Evolutionary conservation across 805 yeast genomes (phyloP).

Genomic region (Diddensiella caesifluorescens): DNA sequence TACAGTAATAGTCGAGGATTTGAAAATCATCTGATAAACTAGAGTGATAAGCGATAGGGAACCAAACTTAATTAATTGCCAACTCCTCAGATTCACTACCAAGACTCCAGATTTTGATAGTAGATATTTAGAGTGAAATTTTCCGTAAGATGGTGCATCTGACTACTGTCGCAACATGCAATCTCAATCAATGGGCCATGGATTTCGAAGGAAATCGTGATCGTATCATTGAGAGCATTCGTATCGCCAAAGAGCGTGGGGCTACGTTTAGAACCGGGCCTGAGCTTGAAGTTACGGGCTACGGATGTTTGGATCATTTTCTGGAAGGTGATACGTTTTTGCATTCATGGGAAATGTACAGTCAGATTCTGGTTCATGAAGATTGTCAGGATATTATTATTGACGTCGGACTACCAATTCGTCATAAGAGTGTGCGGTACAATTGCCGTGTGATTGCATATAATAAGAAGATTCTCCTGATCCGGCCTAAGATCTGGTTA

Average conservation of each 20-base stretch:
- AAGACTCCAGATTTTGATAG: too few species aligned
- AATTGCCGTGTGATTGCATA: conserved; percentile 84
- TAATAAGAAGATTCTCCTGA: conserved; percentile 72
- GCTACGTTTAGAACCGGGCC: conserved; percentile 93
- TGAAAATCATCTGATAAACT: too few species aligned
- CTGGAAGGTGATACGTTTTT: conserved; percentile 80
- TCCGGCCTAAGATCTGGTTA: conserved; percentile 86
- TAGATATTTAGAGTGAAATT: too few species aligned
- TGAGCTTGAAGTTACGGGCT: conserved; percentile 90
- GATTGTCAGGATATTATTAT: conserved; percentile 71
- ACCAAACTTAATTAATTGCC: too few species aligned
- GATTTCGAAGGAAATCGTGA: conserved; percentile 97
- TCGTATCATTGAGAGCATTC: conserved; percentile 77
- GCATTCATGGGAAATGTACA: conserved; percentile 94
- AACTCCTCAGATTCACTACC: too few species aligned
- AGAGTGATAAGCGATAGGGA: too few species aligned
- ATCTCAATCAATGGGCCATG: conserved; percentile 96
- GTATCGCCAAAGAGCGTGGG: conserved; percentile 64
- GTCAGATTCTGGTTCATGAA: conserved; percentile 60
- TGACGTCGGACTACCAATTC: conserved; percentile 92
- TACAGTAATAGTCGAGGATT: too few species aligned
- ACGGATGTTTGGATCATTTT: conserved; percentile 72
- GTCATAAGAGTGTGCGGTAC: conserved; percentile 82
- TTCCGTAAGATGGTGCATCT: conserved; percentile 78
- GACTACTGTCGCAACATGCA: conserved; percentile 88